These are phyloP conservation scores for Anisodus acutangulus DNA, from an alignment of 257 asterid genomes.

Conservation along the genomic window DNA sequence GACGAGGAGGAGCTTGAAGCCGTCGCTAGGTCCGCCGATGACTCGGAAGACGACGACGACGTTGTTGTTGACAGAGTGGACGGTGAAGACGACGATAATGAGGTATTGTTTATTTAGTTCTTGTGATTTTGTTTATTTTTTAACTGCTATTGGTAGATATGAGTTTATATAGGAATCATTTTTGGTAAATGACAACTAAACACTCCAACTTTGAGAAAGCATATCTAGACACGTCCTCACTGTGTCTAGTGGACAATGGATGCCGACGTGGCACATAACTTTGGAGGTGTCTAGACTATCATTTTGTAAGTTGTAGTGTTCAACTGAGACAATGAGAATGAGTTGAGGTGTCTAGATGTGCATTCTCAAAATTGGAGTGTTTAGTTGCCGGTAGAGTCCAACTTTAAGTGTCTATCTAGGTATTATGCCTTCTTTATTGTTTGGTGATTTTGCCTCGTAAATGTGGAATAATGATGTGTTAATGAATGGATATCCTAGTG, in stretches of 20 bases:
- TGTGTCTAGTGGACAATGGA: no score
- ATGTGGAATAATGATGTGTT: background rate
- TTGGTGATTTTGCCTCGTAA: background rate
- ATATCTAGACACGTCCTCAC: no score
- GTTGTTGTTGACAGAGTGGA: conserved; percentile 41
- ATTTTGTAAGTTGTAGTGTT: no score
- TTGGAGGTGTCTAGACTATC: no score
- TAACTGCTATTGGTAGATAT: conserved; percentile 37
- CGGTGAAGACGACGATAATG: conserved; percentile 66
- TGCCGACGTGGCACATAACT: no score
- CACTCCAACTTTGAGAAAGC: no score
- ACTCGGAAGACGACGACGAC: conserved; percentile 66
- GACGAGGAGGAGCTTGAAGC: conserved; percentile 97
- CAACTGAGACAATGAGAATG: no score
- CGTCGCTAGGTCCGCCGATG: conserved; percentile 85
- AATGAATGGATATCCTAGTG: background rate
- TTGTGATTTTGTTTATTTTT: background rate
- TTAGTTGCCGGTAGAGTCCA: no score
- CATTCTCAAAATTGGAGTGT: no score
- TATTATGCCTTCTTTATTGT: background rate
- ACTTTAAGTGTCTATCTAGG: no score
- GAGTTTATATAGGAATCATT: background rate
- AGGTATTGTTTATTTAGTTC: conserved; percentile 42
- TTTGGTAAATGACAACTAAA: no score
- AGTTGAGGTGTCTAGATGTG: no score